Conservation (phyloP, 352 stramenopile genomes). For the Phytophthora kernoviae region DNA sequence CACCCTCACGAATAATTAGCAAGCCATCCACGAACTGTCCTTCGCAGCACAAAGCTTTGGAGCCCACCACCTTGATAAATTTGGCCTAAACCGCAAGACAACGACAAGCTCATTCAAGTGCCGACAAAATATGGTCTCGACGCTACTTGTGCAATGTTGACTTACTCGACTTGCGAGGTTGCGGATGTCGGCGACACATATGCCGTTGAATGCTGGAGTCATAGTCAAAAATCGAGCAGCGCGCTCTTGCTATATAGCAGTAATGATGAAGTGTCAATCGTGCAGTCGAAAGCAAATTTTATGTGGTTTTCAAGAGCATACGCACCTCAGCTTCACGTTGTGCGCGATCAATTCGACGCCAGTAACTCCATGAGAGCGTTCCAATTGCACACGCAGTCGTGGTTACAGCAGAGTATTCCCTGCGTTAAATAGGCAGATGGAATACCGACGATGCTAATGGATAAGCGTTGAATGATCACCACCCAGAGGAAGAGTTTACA, state of each 20-base stretch:
- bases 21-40: slow-evolving; percentile 60
- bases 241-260: slow-evolving; percentile 26
- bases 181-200: slow-evolving; percentile 35
- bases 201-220: slow-evolving; percentile 40
- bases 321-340: slow-evolving; percentile 39
- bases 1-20: slow-evolving; percentile 52
- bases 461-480: neutral
- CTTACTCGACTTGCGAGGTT: slow-evolving; percentile 36
- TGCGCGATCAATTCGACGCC: slow-evolving; percentile 28
- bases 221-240: slow-evolving; percentile 47
- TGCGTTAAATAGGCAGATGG: slow-evolving; percentile 14
- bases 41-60: slow-evolving; percentile 59
- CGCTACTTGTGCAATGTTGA: neutral
- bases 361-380: slow-evolving; percentile 40
- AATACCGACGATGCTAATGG: too few species aligned
- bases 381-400: slow-evolving; percentile 28
- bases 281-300: neutral
- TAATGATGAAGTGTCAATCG: neutral
- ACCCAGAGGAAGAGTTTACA: neutral
- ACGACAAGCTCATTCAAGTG: neutral
- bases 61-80: slow-evolving; percentile 50
- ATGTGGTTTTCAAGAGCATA: neutral
- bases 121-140: neutral
- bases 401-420: slow-evolving; percentile 33
- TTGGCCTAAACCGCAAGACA: slow-evolving; percentile 27